phyloP scores from a whole-genome alignment of 495 filamentous ascomycete genomes.

The Tuber brumale region DNA sequence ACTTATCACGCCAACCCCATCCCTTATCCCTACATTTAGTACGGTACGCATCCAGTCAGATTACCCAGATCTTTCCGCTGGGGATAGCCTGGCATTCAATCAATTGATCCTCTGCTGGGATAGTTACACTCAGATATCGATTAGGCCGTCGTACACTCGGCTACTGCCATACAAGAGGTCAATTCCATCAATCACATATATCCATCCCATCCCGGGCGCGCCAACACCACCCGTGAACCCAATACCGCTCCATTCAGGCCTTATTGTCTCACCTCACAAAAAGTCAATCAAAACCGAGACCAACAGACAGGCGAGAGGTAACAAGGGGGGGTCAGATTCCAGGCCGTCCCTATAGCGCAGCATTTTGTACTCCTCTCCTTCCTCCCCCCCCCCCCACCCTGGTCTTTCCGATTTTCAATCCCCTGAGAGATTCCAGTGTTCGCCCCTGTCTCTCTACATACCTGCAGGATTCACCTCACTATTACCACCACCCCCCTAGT shows the following conservation, averaged over 20 bases:
- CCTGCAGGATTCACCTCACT: not conserved
- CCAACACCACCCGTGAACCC: conserved; percentile 38
- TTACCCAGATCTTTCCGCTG: conserved; percentile 27
- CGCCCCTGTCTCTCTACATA: conserved; percentile 32
- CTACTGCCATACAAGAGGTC: conserved; percentile 32
- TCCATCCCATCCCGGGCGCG: conserved; percentile 25
- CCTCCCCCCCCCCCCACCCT: conserved; percentile 29
- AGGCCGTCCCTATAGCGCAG: conserved; percentile 25
- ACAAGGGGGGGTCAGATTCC: conserved; percentile 14
- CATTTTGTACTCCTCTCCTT: conserved; percentile 1
- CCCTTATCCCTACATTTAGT: conserved; percentile 15
- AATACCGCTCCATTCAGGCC: conserved; percentile 37
- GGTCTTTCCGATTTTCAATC: conserved; percentile 37
- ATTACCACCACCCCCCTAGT: conserved; percentile 10
- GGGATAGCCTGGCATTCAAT: conserved; percentile 20
- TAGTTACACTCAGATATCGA: conserved; percentile 35
- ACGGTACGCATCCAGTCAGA: conserved; percentile 26
- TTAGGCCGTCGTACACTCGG: conserved; percentile 35
- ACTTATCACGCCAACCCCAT: conserved; percentile 28
- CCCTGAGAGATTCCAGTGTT: conserved; percentile 36
- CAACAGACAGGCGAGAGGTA: conserved; percentile 32
- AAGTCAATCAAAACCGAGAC: conserved; percentile 37
- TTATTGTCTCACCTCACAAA: conserved; percentile 35
- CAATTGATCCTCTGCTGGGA: conserved; percentile 35
- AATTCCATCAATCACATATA: conserved; percentile 32